Evolutionary conservation across 2,329 filamentous ascomycete genomes (phyloP).

Genomic region (Pestalotiopsis sp.): DNA sequence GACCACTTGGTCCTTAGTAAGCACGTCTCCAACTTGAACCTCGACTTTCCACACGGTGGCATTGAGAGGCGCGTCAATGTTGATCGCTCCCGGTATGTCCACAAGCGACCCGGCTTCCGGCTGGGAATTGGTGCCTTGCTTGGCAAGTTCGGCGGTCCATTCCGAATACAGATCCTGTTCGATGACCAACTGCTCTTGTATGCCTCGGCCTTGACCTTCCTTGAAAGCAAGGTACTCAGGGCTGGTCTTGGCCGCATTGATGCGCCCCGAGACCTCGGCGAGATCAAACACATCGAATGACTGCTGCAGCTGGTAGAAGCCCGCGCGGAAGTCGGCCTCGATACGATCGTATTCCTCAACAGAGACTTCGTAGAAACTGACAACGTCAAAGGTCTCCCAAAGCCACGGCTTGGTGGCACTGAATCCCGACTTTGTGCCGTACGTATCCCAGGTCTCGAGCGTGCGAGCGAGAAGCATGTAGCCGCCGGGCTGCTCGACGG

Average conservation of each 20-base stretch:
- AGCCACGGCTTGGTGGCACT: slow-evolving; percentile 50
- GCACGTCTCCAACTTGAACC: slow-evolving; percentile 41
- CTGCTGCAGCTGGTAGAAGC: slow-evolving; percentile 54
- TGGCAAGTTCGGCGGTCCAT: slow-evolving; percentile 14
- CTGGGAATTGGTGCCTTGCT: neutral
- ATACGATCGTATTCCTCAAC: slow-evolving; percentile 53
- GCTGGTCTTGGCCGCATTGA: slow-evolving; percentile 49
- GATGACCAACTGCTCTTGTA: slow-evolving; percentile 40
- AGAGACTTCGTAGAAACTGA: slow-evolving; percentile 57
- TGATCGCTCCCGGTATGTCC: slow-evolving; percentile 14
- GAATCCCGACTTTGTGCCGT: slow-evolving; percentile 55
- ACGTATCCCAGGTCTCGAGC: slow-evolving; percentile 56
- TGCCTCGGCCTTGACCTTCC: too few relatives aligned
- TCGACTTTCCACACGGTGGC: slow-evolving; percentile 59
- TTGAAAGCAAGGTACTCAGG: slow-evolving; percentile 40
- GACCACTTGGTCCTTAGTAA: slow-evolving; percentile 45
- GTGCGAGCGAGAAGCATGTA: slow-evolving; percentile 58
- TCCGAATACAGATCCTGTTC: slow-evolving; percentile 34
- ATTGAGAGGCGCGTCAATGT: slow-evolving; percentile 45
- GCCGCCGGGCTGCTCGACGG: slow-evolving; percentile 58
- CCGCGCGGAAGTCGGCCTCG: slow-evolving; percentile 50
- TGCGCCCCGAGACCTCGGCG: slow-evolving; percentile 54
- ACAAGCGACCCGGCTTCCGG: neutral
- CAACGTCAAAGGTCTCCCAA: slow-evolving; percentile 59
- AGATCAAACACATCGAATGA: slow-evolving; percentile 57